Conservation (phyloP, 2,329 filamentous ascomycete genomes). For the Thermomyces lanuginosus region DNA sequence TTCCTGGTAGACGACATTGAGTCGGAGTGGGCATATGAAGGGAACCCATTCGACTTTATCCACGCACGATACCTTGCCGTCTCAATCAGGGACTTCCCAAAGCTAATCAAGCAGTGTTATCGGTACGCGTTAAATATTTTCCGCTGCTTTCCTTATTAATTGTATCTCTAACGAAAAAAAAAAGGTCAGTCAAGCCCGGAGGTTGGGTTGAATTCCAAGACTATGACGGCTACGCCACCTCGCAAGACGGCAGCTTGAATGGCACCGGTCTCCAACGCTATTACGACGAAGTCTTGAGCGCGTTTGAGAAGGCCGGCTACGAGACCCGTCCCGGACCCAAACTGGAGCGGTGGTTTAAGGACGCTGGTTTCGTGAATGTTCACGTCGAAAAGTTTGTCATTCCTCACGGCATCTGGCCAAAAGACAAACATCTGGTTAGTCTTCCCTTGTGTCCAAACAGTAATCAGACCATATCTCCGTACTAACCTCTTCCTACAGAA, state of each 20-base stretch:
- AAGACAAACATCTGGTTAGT: constrained; percentile 11
- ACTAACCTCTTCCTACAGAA: no score
- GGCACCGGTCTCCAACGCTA: constrained; percentile 28
- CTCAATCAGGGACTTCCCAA: constrained; percentile 11
- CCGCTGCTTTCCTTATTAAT: background rate
- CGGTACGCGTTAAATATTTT: constrained; percentile 6
- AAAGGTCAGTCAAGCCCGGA: constrained; percentile 16
- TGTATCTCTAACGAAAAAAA: no score
- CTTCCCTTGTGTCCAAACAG: no score
- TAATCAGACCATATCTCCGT: no score
- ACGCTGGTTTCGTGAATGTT: constrained; percentile 14
- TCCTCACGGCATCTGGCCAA: constrained; percentile 17
- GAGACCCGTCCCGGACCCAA: no score
- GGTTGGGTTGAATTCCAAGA: constrained; percentile 13
- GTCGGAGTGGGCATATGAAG: constrained; percentile 11
- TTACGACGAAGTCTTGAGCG: constrained; percentile 9
- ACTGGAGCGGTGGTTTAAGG: constrained; percentile 8
- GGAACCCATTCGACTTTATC: constrained; percentile 16
- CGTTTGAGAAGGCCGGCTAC: no score
- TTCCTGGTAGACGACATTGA: constrained; percentile 18
- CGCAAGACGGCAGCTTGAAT: constrained; percentile 9
- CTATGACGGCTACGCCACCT: background rate
- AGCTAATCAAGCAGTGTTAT: constrained; percentile 9
- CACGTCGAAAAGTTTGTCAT: constrained; percentile 9
- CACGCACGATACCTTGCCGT: constrained; percentile 12